Base-by-base conservation (phyloP, 1,284 basidiomycete genomes). In the Apiotrichum akiyoshidainum region DNA sequence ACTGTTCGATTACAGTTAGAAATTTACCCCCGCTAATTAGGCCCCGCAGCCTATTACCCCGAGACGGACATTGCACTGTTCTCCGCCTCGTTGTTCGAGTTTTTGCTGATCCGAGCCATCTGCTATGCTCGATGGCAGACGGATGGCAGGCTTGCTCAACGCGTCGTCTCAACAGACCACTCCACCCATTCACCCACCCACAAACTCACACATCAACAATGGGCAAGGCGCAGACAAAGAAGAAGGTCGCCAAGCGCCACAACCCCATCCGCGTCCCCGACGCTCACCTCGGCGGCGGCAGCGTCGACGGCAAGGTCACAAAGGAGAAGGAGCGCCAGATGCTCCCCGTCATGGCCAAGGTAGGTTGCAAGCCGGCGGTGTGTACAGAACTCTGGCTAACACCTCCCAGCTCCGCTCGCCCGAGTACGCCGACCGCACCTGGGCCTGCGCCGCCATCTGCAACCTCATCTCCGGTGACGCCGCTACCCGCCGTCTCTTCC, bases 241-340 rank as follows among this genome's bases (percentile, higher is more conserved):
- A 77, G 69, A 77, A 73, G 57, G 70, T 79, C 80, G 83, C 62
- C 69, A 84, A 89, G 61, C 81, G 92, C 58, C 91, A 94, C 76
- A 94, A 95, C 70, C 92, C 92, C 12, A 83, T 94, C 80, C 84
- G 92, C 45, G 90, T 95, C 0, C 91, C 92, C 14, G 92, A 94
- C 78, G 86, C 88, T 3, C 91, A 94, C 81, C 79, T 95, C 8
- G 87, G 89, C 11, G 83, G 85, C 60, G 92, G 92, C 4, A 68
- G 70, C 50, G 70, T 57, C 2, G 69, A 71, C 13, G 72, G 68
- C 12, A 68, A 73, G 52, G 71, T 69, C 21, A 68, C 73, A 57
- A 65, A 66, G 16, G 88, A 84, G 10, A 92, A 90, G 78, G 85
- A 82, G 48, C 84, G 88, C 60, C 86, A 85, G 39, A 86, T 94